Conservation (phyloP, 176 grass and related monocot genomes). For the Carex littledalei region DNA sequence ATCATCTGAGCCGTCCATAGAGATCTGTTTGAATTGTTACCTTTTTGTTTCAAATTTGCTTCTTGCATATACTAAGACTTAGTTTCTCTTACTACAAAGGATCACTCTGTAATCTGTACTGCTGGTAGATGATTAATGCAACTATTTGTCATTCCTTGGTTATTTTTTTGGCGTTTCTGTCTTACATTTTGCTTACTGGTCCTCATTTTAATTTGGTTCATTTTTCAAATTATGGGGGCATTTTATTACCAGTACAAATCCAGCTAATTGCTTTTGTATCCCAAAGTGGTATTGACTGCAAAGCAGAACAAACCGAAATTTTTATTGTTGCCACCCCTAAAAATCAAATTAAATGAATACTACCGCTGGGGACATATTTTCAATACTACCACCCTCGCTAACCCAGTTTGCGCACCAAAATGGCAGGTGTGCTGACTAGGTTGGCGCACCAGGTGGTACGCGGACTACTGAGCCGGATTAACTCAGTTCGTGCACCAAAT, state of each 20-base stretch:
- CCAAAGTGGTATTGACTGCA: neutral
- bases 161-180: neutral
- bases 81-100: neutral
- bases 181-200: neutral
- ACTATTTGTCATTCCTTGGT: neutral
- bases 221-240: neutral
- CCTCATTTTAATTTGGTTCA: neutral
- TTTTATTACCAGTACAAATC: neutral
- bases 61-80: neutral
- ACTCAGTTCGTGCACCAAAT: no score
- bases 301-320: slow-evolving; percentile 7
- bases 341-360: no score
- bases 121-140: neutral
- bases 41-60: no score
- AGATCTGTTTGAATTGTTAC: neutral
- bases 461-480: no score
- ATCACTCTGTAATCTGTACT: neutral
- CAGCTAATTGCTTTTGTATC: neutral
- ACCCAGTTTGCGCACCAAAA: no score
- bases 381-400: no score
- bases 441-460: no score
- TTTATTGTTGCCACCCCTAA: no score
- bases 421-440: no score
- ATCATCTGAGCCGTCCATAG: neutral
- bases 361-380: no score